Conservation (phyloP, 306 rosid genomes). For the Ochetophila trinervis region DNA sequence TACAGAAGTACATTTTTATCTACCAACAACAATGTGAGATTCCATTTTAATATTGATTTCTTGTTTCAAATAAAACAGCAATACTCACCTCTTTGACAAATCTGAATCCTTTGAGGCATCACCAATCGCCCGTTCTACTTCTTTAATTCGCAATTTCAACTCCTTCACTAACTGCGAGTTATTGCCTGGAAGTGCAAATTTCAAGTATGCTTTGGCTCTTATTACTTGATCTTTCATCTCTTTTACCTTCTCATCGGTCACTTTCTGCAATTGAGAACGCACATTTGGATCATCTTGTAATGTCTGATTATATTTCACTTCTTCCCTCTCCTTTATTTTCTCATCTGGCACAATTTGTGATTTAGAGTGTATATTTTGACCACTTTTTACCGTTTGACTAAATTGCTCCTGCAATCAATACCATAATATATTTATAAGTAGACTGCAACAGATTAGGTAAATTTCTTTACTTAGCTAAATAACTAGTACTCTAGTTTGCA, state of each 20-base stretch:
- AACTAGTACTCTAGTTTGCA: constrained; percentile 3
- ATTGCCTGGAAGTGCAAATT: constrained; percentile 61
- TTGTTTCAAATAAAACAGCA: constrained; percentile 2
- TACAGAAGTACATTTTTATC: not conserved
- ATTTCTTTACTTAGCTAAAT: not conserved
- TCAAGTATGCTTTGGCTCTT: constrained; percentile 78
- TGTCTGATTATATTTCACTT: constrained; percentile 26
- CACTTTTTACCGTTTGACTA: constrained; percentile 30
- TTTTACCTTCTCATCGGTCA: constrained; percentile 45
- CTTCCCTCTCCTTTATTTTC: constrained; percentile 28
- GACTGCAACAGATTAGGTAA: constrained; percentile 1
- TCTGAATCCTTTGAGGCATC: constrained; percentile 65
- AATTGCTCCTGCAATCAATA: constrained; percentile 43
- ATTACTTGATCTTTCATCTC: constrained; percentile 85
- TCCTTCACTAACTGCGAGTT: constrained; percentile 72
- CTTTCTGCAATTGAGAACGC: constrained; percentile 29
- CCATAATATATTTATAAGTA: constrained; percentile 9
- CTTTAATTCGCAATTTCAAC: constrained; percentile 71
- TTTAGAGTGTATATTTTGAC: constrained; percentile 28
- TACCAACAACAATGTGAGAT: constrained; percentile 6
- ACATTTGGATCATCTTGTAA: constrained; percentile 31
- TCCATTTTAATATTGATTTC: not conserved
- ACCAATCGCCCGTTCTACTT: constrained; percentile 67
- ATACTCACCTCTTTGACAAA: constrained; percentile 64
- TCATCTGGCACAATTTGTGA: constrained; percentile 29